A percentile compares a stretch with the other conserved stretches of the same genome.
Evolutionary conservation across 1,284 basidiomycete species (phyloP).

Genomic region (Cerioporus squamosus): DNA sequence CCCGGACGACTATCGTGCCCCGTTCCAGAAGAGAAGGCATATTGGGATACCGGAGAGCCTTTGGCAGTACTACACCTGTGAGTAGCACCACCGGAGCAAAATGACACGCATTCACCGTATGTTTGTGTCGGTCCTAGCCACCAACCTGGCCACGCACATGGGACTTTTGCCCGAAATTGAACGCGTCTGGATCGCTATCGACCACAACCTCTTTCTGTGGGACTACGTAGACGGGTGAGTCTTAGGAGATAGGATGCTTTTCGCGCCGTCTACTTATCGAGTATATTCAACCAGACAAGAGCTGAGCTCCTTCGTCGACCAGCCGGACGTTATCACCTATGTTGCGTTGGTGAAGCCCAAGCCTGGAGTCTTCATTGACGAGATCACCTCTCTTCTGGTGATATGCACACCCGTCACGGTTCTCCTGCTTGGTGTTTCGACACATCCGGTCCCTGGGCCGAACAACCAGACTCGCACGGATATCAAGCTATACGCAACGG

Average conservation of each 20-base stretch:
- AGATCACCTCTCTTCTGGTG: constrained; percentile 89
- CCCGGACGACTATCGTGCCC: constrained; percentile 78
- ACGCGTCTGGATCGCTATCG: constrained; percentile 94
- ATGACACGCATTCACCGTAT: constrained; percentile 18
- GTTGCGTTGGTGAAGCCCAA: constrained; percentile 86
- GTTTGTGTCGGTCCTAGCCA: constrained; percentile 47
- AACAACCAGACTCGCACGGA: constrained; percentile 61
- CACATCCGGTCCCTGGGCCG: constrained; percentile 49
- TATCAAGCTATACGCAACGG: constrained; percentile 91
- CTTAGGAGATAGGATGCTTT: background rate
- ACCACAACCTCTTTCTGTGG: constrained; percentile 96
- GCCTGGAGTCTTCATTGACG: constrained; percentile 87
- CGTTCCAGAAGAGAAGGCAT: constrained; percentile 80
- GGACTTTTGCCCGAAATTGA: constrained; percentile 94
- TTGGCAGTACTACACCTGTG: constrained; percentile 83
- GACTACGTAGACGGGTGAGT: constrained; percentile 91
- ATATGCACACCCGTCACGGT: constrained; percentile 88
- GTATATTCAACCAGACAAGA: constrained; percentile 61
- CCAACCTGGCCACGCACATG: constrained; percentile 72
- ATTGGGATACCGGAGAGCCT: constrained; percentile 82
- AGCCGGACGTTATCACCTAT: constrained; percentile 88
- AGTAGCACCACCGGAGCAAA: constrained; percentile 28
- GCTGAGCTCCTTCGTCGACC: constrained; percentile 88
- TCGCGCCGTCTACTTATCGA: background rate
- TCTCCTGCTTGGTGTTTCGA: constrained; percentile 85